These are phyloP conservation scores for Discostella stelligera DNA, from an alignment of 352 stramenopile genomes.

Conservation along the genomic window DNA sequence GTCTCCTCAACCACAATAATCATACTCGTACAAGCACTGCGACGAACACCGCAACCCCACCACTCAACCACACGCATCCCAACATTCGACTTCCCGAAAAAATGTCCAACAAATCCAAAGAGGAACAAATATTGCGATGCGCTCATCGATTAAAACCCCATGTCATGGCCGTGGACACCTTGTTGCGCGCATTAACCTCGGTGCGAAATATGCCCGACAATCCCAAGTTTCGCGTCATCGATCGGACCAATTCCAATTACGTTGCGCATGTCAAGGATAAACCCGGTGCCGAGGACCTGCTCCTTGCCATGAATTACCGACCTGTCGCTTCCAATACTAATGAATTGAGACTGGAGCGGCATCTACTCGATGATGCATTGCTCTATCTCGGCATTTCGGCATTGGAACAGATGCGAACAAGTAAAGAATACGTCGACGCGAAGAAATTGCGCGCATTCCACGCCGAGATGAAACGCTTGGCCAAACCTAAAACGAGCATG, in stretches of 20 bases:
- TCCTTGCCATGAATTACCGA: constrained; percentile 71
- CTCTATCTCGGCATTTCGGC: constrained; percentile 73
- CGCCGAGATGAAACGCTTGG: constrained; percentile 34
- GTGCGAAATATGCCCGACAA: constrained; percentile 52
- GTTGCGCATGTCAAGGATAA: constrained; percentile 48
- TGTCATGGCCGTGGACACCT: constrained; percentile 65
- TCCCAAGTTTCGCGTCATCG: constrained; percentile 64
- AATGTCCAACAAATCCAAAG: constrained; percentile 66
- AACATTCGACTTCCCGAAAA: constrained; percentile 63
- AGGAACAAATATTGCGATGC: constrained; percentile 72
- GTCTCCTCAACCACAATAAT: neutral
- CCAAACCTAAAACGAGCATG: constrained; percentile 11
- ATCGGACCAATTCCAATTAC: constrained; percentile 56
- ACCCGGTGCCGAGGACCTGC: constrained; percentile 65
- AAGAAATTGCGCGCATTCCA: constrained; percentile 50
- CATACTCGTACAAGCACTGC: neutral
- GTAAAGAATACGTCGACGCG: constrained; percentile 55
- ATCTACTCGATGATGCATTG: constrained; percentile 59
- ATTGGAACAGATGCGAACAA: constrained; percentile 61
- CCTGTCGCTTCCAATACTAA: constrained; percentile 13
- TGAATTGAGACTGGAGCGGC: constrained; percentile 41
- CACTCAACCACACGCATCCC: constrained; percentile 53
- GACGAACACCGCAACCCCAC: constrained; percentile 1
- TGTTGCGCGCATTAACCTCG: constrained; percentile 48
- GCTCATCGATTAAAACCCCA: constrained; percentile 59